phyloP scores from a whole-genome alignment of 495 filamentous ascomycete genomes.

The Penicillium soppii region DNA sequence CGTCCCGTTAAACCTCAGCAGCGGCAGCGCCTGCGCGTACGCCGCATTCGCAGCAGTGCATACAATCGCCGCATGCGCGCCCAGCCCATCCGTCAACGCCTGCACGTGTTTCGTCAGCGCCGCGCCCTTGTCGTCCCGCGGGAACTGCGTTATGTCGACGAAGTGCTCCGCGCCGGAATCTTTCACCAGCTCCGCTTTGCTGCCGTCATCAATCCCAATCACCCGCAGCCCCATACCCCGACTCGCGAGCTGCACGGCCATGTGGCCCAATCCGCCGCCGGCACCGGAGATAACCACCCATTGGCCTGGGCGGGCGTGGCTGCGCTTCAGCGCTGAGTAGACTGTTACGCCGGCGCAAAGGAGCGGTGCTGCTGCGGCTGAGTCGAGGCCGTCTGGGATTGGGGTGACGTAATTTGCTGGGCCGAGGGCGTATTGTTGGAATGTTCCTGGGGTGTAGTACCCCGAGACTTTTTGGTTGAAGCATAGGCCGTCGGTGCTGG shows the following conservation, averaged over 20 bases:
- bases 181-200: slow-evolving; percentile 59
- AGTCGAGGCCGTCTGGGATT: slow-evolving; percentile 60
- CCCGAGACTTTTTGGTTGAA: slow-evolving; percentile 56
- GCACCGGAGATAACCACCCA: slow-evolving; percentile 68
- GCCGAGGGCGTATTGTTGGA: slow-evolving; percentile 68
- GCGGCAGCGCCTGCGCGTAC: slow-evolving; percentile 57
- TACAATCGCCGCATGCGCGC: slow-evolving; percentile 63
- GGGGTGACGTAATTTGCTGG: slow-evolving; percentile 68
- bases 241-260: slow-evolving; percentile 63
- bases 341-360: slow-evolving; percentile 62
- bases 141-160: slow-evolving; percentile 61
- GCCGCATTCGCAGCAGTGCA: slow-evolving; percentile 64
- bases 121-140: slow-evolving; percentile 43
- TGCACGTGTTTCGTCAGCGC: slow-evolving; percentile 56
- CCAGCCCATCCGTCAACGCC: slow-evolving; percentile 58
- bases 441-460: slow-evolving; percentile 63
- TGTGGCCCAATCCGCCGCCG: slow-evolving; percentile 65
- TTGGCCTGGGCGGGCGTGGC: slow-evolving; percentile 56
- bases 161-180: slow-evolving; percentile 67
- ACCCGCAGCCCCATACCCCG: slow-evolving; percentile 65
- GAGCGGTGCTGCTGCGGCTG: slow-evolving; percentile 62
- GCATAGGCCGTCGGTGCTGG: slow-evolving; percentile 59
- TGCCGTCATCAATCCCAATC: slow-evolving; percentile 66
- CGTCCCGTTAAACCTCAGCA: slow-evolving; percentile 64
- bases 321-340: slow-evolving; percentile 58